phyloP scores from a whole-genome alignment of 768 basidiomycete species.

The Cystobasidium onofrii region DNA sequence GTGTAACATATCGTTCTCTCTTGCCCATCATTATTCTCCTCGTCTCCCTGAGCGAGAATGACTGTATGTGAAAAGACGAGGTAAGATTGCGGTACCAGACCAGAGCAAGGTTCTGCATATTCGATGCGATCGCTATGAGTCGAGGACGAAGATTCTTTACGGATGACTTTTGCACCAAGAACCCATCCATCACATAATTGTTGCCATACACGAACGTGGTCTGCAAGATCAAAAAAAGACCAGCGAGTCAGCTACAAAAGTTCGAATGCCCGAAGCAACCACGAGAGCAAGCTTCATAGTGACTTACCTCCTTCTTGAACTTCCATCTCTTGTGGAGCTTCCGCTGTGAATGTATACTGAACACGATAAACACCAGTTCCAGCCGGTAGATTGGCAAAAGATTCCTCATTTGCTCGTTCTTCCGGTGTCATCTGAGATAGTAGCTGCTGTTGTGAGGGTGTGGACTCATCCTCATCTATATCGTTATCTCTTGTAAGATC shows the following conservation, averaged over 20 bases:
- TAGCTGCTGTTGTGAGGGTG: background rate
- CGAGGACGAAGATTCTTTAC: background rate
- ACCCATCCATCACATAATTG: slow-evolving; percentile 26
- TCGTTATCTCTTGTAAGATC: background rate
- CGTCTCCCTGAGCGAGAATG: background rate
- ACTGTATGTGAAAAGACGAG: background rate
- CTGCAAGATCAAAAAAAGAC: background rate
- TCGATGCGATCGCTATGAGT: background rate
- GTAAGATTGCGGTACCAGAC: background rate
- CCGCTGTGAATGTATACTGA: slow-evolving; percentile 11
- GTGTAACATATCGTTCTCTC: background rate
- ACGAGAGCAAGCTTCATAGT: background rate
- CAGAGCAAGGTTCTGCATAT: background rate
- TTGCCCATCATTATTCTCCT: background rate
- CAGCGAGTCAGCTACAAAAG: background rate
- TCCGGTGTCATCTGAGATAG: background rate
- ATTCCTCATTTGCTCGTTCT: background rate
- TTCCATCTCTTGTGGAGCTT: slow-evolving; percentile 22
- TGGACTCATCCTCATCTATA: background rate
- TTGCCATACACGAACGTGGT: slow-evolving; percentile 23
- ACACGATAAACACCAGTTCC: background rate
- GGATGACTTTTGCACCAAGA: slow-evolving; percentile 10
- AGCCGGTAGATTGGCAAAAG: background rate
- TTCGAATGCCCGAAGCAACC: background rate
- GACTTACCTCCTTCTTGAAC: slow-evolving; percentile 1